Evolutionary conservation across 441 rosid species (phyloP).

Genomic region (Flueggea neowawraea): DNA sequence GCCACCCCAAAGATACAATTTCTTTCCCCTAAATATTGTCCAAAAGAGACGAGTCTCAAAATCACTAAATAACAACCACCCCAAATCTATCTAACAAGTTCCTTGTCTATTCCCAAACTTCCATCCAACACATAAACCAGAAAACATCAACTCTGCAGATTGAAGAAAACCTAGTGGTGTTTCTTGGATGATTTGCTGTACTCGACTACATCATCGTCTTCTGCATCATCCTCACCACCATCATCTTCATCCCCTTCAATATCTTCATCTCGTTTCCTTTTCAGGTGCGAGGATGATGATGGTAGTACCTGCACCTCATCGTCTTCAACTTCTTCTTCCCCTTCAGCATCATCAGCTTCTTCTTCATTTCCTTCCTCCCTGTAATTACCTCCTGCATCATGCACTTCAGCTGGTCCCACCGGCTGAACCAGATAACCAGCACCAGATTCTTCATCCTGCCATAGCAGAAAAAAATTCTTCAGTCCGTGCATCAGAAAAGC

Average conservation of each 20-base stretch:
- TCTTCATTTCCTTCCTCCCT: constrained; percentile 43
- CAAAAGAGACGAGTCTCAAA: constrained; percentile 25
- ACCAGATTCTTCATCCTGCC: constrained; percentile 61
- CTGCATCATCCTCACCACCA: constrained; percentile 26
- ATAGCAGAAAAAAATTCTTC: constrained; percentile 2
- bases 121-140: constrained; percentile 19
- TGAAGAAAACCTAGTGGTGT: constrained; percentile 23
- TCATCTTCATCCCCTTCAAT: constrained; percentile 16
- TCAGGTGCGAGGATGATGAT: constrained; percentile 29
- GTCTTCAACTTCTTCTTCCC: constrained; percentile 47
- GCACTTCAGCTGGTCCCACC: constrained; percentile 44
- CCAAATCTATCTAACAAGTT: constrained; percentile 26
- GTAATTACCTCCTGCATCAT: constrained; percentile 41
- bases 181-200: constrained; percentile 36
- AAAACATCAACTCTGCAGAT: constrained; percentile 14
- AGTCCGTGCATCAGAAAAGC: not conserved
- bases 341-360: constrained; percentile 43
- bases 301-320: constrained; percentile 32
- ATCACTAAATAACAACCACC: constrained; percentile 18
- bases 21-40: constrained; percentile 17
- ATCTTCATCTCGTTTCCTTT: constrained; percentile 50
- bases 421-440: constrained; percentile 65
- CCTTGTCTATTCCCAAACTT: constrained; percentile 12
- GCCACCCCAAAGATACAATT: constrained; percentile 15
- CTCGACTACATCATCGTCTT: constrained; percentile 33